phyloP scores from a whole-genome alignment of 495 filamentous ascomycete species.

The Xylaria nigripes region DNA sequence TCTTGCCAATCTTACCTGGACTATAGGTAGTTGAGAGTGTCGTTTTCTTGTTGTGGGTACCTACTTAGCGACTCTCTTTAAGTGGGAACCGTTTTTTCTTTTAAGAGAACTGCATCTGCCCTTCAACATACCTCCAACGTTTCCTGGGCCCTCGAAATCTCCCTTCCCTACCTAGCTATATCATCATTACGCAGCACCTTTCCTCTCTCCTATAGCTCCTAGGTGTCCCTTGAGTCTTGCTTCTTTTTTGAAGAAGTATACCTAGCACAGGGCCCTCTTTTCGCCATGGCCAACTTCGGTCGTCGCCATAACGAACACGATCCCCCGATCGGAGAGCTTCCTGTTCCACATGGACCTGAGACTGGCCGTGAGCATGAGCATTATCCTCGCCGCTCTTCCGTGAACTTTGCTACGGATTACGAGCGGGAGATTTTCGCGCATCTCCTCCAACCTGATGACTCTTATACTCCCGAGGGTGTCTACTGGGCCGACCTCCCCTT shows the following conservation, averaged over 20 bases:
- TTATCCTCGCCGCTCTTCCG: conserved; percentile 30
- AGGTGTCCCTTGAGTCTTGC: not conserved
- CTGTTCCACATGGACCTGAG: conserved; percentile 42
- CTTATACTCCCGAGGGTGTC: conserved; percentile 64
- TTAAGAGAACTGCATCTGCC: not conserved
- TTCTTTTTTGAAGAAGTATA: not conserved
- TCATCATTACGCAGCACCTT: not conserved
- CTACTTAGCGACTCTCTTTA: not conserved
- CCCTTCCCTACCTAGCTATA: not conserved
- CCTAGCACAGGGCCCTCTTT: conserved; percentile 3
- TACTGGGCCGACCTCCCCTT: conserved; percentile 85
- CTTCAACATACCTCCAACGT: not conserved
- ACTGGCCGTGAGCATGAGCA: conserved; percentile 35
- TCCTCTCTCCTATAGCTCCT: not conserved
- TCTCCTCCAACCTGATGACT: conserved; percentile 73
- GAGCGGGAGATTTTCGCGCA: conserved; percentile 66
- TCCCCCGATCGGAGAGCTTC: conserved; percentile 34
- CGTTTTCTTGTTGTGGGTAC: not conserved
- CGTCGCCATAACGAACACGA: conserved; percentile 35
- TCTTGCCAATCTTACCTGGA: too few species aligned
- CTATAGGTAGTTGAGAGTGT: too few species aligned
- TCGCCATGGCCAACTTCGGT: conserved; percentile 26
- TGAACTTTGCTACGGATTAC: conserved; percentile 41
- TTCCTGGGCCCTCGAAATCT: not conserved
- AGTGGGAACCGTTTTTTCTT: not conserved